These are phyloP conservation scores for Teunomyces lycoperdinae DNA, from an alignment of 805 yeast genomes.

Conservation along the genomic window DNA sequence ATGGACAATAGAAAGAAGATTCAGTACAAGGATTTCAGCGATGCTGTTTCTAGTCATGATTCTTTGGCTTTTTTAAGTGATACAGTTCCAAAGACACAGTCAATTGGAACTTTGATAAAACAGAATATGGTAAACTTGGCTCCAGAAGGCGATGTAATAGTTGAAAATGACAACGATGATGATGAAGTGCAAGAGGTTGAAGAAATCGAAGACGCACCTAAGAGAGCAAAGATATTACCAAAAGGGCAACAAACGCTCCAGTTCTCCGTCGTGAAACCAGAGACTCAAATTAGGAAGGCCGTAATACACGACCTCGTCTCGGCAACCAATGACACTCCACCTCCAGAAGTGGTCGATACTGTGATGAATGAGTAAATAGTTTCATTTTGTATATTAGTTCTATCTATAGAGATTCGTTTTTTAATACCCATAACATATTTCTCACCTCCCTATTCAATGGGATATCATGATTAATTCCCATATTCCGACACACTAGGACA, in stretches of 20 bases:
- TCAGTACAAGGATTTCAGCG: constrained; percentile 67
- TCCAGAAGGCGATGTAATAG: constrained; percentile 6
- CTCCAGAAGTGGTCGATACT: background rate
- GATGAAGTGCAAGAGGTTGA: constrained; percentile 2
- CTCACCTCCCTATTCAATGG: constrained; percentile 21
- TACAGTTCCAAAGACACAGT: constrained; percentile 62
- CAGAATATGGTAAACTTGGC: constrained; percentile 33
- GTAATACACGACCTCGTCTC: constrained; percentile 33
- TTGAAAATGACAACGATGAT: constrained; percentile 5
- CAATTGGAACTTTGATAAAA: constrained; percentile 47
- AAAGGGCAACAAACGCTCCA: constrained; percentile 43
- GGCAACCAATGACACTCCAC: constrained; percentile 13
- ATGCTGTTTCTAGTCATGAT: constrained; percentile 58
- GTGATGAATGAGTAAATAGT: background rate
- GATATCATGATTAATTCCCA: constrained; percentile 23
- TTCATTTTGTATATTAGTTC: background rate
- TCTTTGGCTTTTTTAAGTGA: constrained; percentile 61
- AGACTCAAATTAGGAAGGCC: constrained; percentile 24
- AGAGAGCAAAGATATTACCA: background rate
- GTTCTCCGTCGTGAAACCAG: constrained; percentile 14
- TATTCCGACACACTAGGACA: constrained; percentile 24
- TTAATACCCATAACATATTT: constrained; percentile 31
- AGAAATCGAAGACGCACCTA: constrained; percentile 1
- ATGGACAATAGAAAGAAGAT: constrained; percentile 65
- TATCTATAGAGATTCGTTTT: constrained; percentile 2